Conservation (phyloP, 1,284 basidiomycete genomes). For the Pseudozyma thailandica region DNA sequence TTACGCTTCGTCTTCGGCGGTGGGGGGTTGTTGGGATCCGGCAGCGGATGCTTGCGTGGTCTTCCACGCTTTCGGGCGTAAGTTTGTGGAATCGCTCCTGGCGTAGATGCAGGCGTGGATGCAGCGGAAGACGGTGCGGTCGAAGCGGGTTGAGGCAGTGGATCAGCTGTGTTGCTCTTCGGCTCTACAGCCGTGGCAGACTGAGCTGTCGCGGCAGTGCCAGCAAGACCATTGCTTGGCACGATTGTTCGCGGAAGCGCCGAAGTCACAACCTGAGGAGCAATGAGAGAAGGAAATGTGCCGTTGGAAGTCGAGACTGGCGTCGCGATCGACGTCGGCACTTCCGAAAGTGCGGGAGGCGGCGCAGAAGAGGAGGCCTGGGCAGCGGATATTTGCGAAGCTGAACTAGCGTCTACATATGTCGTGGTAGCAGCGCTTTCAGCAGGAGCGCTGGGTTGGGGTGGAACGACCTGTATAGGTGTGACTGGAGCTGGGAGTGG, state of each 20-base stretch:
- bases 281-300: not conserved
- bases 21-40: constrained; percentile 27
- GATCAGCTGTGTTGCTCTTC: not conserved
- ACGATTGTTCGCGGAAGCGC: too few relatives aligned
- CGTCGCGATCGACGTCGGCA: not conserved
- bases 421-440: not conserved
- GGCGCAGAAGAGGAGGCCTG: not conserved
- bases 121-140: constrained; percentile 25
- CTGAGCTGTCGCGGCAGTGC: not conserved
- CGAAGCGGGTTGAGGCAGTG: not conserved
- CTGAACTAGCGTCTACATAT: not conserved
- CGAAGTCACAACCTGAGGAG: too few relatives aligned
- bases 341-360: not conserved
- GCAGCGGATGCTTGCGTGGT: constrained; percentile 45
- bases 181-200: not conserved
- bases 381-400: too few relatives aligned
- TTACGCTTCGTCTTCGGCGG: constrained; percentile 34
- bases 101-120: constrained; percentile 33
- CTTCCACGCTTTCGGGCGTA: constrained; percentile 36
- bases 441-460: too few relatives aligned
- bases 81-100: constrained; percentile 24
- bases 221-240: too few relatives aligned
- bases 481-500: not conserved
- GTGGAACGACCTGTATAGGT: too few relatives aligned
- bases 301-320: not conserved